These are phyloP conservation scores for Ophiostoma ulmi DNA, from an alignment of 2,329 filamentous ascomycete species.

Conservation along the genomic window DNA sequence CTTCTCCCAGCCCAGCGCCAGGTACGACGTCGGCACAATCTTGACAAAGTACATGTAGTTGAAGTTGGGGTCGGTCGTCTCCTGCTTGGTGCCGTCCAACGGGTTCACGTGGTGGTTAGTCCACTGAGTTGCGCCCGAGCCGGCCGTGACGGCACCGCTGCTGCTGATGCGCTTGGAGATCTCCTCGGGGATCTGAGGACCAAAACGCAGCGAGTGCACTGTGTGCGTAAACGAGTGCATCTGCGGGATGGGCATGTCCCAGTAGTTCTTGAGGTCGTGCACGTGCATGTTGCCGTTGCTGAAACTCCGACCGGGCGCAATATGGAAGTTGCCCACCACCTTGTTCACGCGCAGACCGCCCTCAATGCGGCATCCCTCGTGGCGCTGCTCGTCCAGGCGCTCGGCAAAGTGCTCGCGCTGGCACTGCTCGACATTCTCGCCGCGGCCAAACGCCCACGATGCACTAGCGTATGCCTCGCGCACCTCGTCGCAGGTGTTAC, in stretches of 20 bases:
- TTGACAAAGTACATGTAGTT: conserved; percentile 99
- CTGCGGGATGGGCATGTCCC: conserved; percentile 62
- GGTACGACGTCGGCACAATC: conserved; percentile 91
- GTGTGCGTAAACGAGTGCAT: conserved; percentile 83
- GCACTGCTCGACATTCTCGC: conserved; percentile 92
- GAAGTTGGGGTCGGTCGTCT: conserved; percentile 73
- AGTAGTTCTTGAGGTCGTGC: conserved; percentile 95
- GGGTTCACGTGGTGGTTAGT: conserved; percentile 90
- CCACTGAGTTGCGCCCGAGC: conserved; percentile 51
- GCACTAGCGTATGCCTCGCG: conserved; percentile 85
- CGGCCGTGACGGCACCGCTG: conserved; percentile 31
- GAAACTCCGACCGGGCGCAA: conserved; percentile 93
- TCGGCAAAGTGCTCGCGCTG: conserved; percentile 89
- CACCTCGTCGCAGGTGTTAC: conserved; percentile 95
- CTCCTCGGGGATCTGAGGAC: conserved; percentile 77
- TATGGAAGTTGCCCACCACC: conserved; percentile 97
- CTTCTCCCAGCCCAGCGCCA: conserved; percentile 83
- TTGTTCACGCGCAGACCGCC: conserved; percentile 94
- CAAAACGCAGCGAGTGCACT: conserved; percentile 87
- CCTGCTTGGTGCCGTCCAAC: conserved; percentile 73
- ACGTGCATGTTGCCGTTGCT: conserved; percentile 96
- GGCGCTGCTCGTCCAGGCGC: conserved; percentile 77
- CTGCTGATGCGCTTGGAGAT: conserved; percentile 52
- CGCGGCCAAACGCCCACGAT: conserved; percentile 90
- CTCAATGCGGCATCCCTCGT: conserved; percentile 91